Conservation (phyloP, 192 early-diverging fungal genomes). For the Jimgerdemannia lactiflua region DNA sequence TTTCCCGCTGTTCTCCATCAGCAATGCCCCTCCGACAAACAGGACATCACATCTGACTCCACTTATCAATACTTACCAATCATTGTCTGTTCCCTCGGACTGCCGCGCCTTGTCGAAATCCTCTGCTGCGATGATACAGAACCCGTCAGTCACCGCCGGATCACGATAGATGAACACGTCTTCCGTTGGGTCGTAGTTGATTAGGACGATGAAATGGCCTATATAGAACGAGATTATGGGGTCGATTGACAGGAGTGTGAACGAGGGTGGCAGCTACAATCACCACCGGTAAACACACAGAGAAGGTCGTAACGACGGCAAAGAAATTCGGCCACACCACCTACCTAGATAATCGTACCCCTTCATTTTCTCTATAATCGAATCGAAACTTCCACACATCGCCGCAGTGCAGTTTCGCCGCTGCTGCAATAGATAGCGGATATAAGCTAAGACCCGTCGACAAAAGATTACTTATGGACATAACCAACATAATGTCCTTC, state of each 20-base stretch:
- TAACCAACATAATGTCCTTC: neutral
- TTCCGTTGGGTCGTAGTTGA: conserved; percentile 75
- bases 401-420: conserved; percentile 18
- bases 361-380: conserved; percentile 29
- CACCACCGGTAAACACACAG: neutral
- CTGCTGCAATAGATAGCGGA: conserved; percentile 19
- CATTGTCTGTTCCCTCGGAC: conserved; percentile 78
- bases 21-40: too few relatives aligned
- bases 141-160: conserved; percentile 67
- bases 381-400: conserved; percentile 27
- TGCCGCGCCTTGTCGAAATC: conserved; percentile 67
- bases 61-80: conserved; percentile 45
- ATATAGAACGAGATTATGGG: conserved; percentile 4
- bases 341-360: conserved; percentile 43
- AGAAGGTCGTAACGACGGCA: conserved; percentile 5
- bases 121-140: conserved; percentile 65
- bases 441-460: conserved; percentile 17
- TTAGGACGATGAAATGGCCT: conserved; percentile 88
- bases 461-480: neutral
- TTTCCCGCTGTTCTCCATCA: too few relatives aligned
- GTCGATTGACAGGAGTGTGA: too few relatives aligned
- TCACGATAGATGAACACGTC: conserved; percentile 87
- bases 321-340: neutral
- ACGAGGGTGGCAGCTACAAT: too few relatives aligned
- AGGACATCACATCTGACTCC: too few relatives aligned